Percentiles rank a stretch among this genome's conserved stretches.
These are phyloP conservation scores for Sclerotinia nivalis DNA, from an alignment of 2,329 filamentous ascomycete genomes.

Conservation along the genomic window DNA sequence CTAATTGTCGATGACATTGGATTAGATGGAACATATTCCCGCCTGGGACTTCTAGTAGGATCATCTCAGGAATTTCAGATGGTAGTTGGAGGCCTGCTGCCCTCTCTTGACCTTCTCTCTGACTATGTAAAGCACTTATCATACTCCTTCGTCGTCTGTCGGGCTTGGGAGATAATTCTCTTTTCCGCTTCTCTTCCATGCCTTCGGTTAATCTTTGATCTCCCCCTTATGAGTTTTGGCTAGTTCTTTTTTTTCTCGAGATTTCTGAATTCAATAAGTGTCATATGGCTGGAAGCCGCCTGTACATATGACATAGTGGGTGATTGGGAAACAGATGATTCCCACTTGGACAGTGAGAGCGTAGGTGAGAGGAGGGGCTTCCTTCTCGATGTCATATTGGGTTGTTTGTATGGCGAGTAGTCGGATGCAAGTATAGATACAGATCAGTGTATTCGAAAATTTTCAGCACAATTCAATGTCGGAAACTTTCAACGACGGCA, in stretches of 20 bases:
- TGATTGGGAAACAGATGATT: not conserved
- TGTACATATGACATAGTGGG: not conserved
- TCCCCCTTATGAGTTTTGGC: not conserved
- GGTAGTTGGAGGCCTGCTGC: not conserved
- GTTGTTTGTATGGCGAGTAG: not conserved
- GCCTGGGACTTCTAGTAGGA: conserved; percentile 13
- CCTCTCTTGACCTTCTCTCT: not conserved
- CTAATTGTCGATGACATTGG: conserved; percentile 6
- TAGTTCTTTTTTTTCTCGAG: not conserved
- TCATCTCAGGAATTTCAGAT: not conserved
- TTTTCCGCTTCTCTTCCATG: not conserved
- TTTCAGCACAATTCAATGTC: not conserved
- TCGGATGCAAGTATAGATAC: not conserved
- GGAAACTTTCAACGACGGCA: not conserved
- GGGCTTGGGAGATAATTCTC: conserved; percentile 6
- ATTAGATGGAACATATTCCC: not conserved
- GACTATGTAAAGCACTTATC: no score
- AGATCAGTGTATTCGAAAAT: not conserved
- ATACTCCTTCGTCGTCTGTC: not conserved
- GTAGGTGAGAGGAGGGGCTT: not conserved
- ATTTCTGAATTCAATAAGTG: not conserved
- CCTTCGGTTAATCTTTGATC: not conserved
- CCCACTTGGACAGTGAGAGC: not conserved
- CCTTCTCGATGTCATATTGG: not conserved
- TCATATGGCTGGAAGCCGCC: not conserved